Evolutionary conservation across 2,329 filamentous ascomycete species (phyloP), one percentile per base, ranked within the genome.

Genomic region (Nothophoma quercina): DNA sequence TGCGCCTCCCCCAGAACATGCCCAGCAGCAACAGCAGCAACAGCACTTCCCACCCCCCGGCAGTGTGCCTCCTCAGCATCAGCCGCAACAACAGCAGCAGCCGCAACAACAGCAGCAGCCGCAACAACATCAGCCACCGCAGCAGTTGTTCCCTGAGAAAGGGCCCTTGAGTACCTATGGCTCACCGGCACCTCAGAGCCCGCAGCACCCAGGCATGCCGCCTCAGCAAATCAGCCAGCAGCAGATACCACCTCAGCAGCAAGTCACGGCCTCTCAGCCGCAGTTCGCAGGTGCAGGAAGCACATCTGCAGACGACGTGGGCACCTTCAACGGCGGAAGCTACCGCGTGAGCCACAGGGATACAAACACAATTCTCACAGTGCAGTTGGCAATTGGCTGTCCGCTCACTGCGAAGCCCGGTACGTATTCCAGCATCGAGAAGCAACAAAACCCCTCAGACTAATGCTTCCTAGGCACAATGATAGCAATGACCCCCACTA

Each of bases 301-400:
- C 28, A 80, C 88, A 0, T 82, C 83, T 1, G 80, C 85, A 23
- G 95, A 98, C 73, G 93, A 96, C 63, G 85, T 96, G 1, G 95
- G 95, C n/a, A 95, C 89, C 0, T 99, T 98, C 80, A 98, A 98
- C 71, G 95, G 95, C 13, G 95, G 95, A 10, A 93, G 90, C 69
- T 99, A 93, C 72, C 84, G 95, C 34, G 92, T 98, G 70, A 95
- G 90, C 67, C 95, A 99, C 70, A 84, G 95, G 18, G 92, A 97
- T 73, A 88, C 86, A 52, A 99, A 98, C 73, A 92, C 90, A 1
- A 88, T 97, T 61, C 75, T 97, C 56, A 98, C 93, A 0, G 76
- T 97, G 18, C 93, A 97, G 73, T 78, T 98, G 36, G 93, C 93
- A 10, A 89, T 95, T 72, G 92, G 92, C 2, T 96, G 91, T 65